These are phyloP conservation scores for Dactylellina parvicollis DNA, from an alignment of 2,329 filamentous ascomycete species.

Conservation along the genomic window DNA sequence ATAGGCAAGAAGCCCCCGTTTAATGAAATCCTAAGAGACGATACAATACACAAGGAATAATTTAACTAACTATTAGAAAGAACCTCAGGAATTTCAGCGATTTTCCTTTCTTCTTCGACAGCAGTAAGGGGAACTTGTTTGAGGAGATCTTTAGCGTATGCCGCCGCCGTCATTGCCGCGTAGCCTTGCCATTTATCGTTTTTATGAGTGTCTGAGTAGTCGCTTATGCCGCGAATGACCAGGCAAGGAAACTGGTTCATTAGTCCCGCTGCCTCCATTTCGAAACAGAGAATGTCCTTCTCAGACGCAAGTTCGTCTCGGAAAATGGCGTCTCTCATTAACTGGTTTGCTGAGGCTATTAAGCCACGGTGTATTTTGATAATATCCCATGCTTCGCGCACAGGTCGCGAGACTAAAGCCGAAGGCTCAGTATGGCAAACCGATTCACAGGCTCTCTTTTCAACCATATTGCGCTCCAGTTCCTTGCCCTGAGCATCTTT, in stretches of 20 bases:
- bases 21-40: no score
- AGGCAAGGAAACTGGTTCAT: slow-evolving; percentile 41
- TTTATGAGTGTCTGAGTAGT: slow-evolving; percentile 56
- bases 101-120: no score
- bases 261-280: slow-evolving; percentile 6
- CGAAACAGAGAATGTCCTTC: neutral
- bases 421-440: slow-evolving; percentile 34
- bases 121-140: no score
- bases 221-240: slow-evolving; percentile 55
- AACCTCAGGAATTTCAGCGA: no score
- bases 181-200: slow-evolving; percentile 55
- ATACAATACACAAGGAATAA: no score
- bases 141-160: slow-evolving; percentile 19
- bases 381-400: slow-evolving; percentile 14
- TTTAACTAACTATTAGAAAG: no score
- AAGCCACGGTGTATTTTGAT: slow-evolving; percentile 7
- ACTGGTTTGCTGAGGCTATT: slow-evolving; percentile 42
- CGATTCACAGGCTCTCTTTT: neutral
- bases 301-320: neutral
- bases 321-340: slow-evolving; percentile 21
- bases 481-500: no score
- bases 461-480: slow-evolving; percentile 14
- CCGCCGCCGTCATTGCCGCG: slow-evolving; percentile 31
- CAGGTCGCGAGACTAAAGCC: slow-evolving; percentile 52
- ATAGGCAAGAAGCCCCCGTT: no score